Conservation (phyloP, 2,329 filamentous ascomycete genomes). For the Botryotinia convoluta region DNA sequence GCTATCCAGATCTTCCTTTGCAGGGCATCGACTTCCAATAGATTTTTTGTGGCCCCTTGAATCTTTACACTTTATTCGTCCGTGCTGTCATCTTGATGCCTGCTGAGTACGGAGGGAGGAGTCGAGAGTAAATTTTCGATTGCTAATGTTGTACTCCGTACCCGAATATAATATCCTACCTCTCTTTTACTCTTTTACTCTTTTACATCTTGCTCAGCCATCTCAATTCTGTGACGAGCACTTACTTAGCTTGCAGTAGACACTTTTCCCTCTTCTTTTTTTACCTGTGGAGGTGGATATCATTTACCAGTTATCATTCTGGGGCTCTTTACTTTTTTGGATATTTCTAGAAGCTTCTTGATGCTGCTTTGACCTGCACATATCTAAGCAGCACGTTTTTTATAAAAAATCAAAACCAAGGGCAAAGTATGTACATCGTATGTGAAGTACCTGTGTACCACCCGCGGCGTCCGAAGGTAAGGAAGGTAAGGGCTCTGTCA, state of each 20-base stretch:
- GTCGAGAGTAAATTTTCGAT: background rate
- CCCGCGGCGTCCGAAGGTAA: background rate
- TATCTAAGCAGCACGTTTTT: background rate
- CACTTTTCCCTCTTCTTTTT: background rate
- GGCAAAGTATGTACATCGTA: background rate
- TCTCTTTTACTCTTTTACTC: background rate
- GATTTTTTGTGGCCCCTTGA: background rate
- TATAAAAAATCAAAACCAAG: background rate
- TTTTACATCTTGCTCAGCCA: background rate
- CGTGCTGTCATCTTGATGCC: constrained; percentile 3
- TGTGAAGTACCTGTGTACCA: background rate
- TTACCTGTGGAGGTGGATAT: background rate
- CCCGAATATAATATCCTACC: background rate
- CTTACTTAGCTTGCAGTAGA: background rate
- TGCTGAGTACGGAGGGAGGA: background rate
- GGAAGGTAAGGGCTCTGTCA: background rate
- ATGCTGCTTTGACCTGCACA: background rate
- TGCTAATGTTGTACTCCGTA: constrained; percentile 6
- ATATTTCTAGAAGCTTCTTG: constrained; percentile 10
- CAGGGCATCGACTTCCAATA: constrained; percentile 14
- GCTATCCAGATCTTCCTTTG: constrained; percentile 8
- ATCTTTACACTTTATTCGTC: constrained; percentile 12
- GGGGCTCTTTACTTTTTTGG: background rate
- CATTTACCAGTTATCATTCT: background rate
- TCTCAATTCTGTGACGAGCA: background rate